A percentile compares a stretch with the other conserved stretches of the same genome.
These are phyloP conservation scores for Alternaria incomplexa DNA, from an alignment of 2,329 filamentous ascomycete species.

Conservation along the genomic window DNA sequence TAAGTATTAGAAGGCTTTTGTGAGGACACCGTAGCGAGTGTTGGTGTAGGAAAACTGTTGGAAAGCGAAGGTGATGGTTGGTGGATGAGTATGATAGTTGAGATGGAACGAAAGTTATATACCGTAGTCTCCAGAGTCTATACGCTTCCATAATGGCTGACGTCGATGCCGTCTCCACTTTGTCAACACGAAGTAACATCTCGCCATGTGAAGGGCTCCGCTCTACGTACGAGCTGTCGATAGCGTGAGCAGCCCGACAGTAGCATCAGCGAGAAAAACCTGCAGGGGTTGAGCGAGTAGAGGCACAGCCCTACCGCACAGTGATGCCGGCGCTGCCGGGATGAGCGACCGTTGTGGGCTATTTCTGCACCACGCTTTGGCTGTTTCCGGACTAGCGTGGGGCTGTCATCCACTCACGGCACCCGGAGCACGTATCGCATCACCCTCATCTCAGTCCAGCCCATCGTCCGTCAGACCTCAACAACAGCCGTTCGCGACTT, in stretches of 20 bases:
- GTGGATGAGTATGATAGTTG: constrained; percentile 23
- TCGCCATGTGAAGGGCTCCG: constrained; percentile 23
- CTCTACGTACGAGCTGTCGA: constrained; percentile 35
- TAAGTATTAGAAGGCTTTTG: constrained; percentile 33
- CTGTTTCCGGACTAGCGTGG: constrained; percentile 4
- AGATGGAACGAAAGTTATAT: constrained; percentile 34
- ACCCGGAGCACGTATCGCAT: constrained; percentile 6
- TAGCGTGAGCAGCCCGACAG: constrained; percentile 33
- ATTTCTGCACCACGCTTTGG: constrained; percentile 16
- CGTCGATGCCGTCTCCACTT: constrained; percentile 31
- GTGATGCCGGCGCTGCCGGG: constrained; percentile 20
- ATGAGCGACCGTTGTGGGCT: constrained; percentile 10
- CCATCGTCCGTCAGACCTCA: constrained; percentile 4
- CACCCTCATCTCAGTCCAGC: constrained; percentile 17
- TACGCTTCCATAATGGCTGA: constrained; percentile 33
- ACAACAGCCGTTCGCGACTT: constrained; percentile 2
- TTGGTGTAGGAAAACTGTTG: constrained; percentile 26
- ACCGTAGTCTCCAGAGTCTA: constrained; percentile 20
- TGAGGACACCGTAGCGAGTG: constrained; percentile 41
- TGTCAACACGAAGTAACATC: constrained; percentile 35
- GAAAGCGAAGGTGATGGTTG: constrained; percentile 41
- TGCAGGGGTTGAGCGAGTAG: constrained; percentile 14
- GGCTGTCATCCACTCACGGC: background rate
- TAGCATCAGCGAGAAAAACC: constrained; percentile 18
- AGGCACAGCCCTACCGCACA: constrained; percentile 31